A percentile compares a stretch with the other conserved stretches of the same genome.
These are phyloP conservation scores for Tolypocladium cylindrosporum DNA, from an alignment of 2,329 filamentous ascomycete genomes.

Conservation along the genomic window DNA sequence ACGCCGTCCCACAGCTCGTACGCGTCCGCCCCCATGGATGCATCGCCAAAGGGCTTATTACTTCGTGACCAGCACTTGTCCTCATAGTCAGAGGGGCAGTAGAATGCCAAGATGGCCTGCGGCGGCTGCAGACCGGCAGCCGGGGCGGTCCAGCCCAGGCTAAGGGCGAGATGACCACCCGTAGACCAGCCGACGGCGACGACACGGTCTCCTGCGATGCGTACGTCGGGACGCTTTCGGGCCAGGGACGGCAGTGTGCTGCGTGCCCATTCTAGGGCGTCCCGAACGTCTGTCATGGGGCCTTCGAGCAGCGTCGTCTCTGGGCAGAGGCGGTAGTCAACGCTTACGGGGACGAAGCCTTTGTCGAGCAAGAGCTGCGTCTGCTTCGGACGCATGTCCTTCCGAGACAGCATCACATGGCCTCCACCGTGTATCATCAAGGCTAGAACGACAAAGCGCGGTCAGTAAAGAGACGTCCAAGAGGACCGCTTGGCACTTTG, in stretches of 20 bases:
- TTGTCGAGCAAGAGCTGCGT: slow-evolving; percentile 22
- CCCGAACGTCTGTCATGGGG: slow-evolving; percentile 32
- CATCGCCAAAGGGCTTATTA: slow-evolving; percentile 7
- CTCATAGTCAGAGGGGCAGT: slow-evolving; percentile 28
- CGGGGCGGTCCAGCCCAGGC: slow-evolving; percentile 25
- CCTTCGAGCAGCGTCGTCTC: slow-evolving; percentile 34
- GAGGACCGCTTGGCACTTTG: no score
- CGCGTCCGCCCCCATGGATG: not conserved
- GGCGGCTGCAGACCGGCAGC: slow-evolving; percentile 23
- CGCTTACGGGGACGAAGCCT: slow-evolving; percentile 34
- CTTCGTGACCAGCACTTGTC: slow-evolving; percentile 10
- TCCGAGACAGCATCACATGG: slow-evolving; percentile 26
- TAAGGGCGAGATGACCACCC: slow-evolving; percentile 35
- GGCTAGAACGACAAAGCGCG: slow-evolving; percentile 11
- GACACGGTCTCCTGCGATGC: slow-evolving; percentile 18
- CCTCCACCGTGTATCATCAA: slow-evolving; percentile 36
- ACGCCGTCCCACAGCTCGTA: slow-evolving; percentile 19
- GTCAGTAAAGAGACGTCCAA: no score
- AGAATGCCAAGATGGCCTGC: slow-evolving; percentile 33
- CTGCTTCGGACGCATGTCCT: slow-evolving; percentile 26
- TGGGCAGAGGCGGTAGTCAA: slow-evolving; percentile 42
- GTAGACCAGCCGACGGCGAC: slow-evolving; percentile 38
- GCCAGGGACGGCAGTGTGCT: slow-evolving; percentile 14
- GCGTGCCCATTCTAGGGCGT: slow-evolving; percentile 31
- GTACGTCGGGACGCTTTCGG: not conserved